phyloP scores from a whole-genome alignment of 163 green algal species.

The Chlamydomonas reinhardtii region DNA sequence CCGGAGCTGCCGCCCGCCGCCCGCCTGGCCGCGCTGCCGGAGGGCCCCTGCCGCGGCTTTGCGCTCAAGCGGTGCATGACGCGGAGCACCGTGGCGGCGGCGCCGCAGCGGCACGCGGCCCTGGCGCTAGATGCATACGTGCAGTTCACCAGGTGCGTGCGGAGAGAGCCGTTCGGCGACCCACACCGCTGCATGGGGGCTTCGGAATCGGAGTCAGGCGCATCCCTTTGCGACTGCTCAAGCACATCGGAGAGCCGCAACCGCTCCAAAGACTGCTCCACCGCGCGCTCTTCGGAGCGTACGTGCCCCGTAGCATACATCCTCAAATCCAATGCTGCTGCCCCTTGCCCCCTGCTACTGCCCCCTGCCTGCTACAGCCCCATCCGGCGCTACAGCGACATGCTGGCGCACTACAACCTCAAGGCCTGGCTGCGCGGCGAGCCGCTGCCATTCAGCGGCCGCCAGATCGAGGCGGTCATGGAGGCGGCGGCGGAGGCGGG shows the following conservation, averaged over 20 bases:
- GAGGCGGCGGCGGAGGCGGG: conserved; percentile 42
- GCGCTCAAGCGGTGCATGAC: conserved; percentile 80
- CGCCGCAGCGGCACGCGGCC: conserved; percentile 73
- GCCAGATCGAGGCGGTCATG: conserved; percentile 42
- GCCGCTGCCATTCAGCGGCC: conserved; percentile 56
- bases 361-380: conserved; percentile 48
- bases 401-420: conserved; percentile 87
- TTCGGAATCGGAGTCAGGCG: too few species aligned
- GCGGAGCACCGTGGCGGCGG: conserved; percentile 61
- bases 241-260: too few species aligned
- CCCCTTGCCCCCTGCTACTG: too few species aligned
- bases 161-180: too few species aligned
- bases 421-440: conserved; percentile 79
- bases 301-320: too few species aligned
- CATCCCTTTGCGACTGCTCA: too few species aligned
- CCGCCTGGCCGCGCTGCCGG: conserved; percentile 64
- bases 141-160: conserved; percentile 77
- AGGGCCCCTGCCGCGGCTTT: conserved; percentile 65
- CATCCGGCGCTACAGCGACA: conserved; percentile 87
- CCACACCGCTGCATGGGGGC: too few species aligned
- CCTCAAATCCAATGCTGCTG: too few species aligned
- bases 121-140: conserved; percentile 91
- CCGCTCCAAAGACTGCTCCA: too few species aligned
- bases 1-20: conserved; percentile 51
- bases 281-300: too few species aligned